Conservation (phyloP, 257 asterid species). For the Thymus mandschuricus region DNA sequence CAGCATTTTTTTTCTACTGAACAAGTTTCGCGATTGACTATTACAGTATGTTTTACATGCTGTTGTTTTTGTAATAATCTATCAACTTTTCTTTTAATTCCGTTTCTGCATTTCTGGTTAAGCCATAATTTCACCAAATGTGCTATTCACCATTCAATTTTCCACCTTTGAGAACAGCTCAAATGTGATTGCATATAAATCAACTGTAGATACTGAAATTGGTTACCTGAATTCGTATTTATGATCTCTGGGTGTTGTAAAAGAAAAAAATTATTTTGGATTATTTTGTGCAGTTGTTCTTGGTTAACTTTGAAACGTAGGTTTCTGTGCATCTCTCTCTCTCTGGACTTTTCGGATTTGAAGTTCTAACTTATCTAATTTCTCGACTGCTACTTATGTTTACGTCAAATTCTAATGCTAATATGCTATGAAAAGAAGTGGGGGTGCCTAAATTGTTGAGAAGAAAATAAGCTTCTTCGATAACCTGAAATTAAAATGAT, state of each 20-base stretch:
- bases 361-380: background rate
- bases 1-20: background rate
- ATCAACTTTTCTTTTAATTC: background rate
- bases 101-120: background rate
- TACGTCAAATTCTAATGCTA: background rate
- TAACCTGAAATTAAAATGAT: no score
- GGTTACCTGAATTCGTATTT: background rate
- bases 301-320: no score
- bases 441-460: background rate
- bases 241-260: no score
- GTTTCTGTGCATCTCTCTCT: no score
- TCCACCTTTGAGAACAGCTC: background rate
- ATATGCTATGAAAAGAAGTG: conserved; percentile 6
- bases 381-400: background rate
- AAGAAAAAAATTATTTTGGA: background rate
- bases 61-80: background rate
- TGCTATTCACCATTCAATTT: background rate
- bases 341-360: no score
- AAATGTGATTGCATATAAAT: background rate
- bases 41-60: background rate
- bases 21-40: background rate
- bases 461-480: background rate
- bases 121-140: background rate
- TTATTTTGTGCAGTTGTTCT: background rate
- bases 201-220: background rate